phyloP scores from a whole-genome alignment of 495 filamentous ascomycete genomes.

The Neurospora sp. region DNA sequence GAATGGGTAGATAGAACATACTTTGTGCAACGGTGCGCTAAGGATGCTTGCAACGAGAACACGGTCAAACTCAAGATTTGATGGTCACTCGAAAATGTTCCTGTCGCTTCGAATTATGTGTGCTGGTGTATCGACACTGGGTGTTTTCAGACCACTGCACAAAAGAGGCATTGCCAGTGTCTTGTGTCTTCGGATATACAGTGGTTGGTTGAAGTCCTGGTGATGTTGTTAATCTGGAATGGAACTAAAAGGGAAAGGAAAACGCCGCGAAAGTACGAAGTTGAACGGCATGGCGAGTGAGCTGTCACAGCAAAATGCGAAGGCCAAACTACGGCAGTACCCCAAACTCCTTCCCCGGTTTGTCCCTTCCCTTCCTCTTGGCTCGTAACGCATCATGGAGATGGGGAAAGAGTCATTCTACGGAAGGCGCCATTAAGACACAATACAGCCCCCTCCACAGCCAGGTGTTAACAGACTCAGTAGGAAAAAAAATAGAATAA shows the following conservation, averaged over 20 bases:
- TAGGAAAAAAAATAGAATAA: background rate
- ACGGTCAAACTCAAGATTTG: background rate
- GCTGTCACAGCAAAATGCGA: background rate
- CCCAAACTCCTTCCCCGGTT: background rate
- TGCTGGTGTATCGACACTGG: background rate
- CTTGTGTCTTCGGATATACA: background rate
- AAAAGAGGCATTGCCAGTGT: background rate
- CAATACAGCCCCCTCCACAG: background rate
- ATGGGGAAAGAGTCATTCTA: background rate
- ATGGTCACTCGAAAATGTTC: background rate
- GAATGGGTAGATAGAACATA: background rate
- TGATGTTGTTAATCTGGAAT: background rate
- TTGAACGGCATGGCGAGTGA: background rate
- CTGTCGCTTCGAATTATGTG: background rate
- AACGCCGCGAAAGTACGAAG: background rate
- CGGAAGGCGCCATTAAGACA: background rate
- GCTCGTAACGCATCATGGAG: background rate
- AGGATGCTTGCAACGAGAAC: background rate
- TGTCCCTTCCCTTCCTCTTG: background rate
- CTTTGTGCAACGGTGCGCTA: background rate
- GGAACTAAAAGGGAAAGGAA: background rate
- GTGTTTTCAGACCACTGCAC: background rate
- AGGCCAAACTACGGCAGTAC: background rate
- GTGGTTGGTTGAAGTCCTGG: background rate
- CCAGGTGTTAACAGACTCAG: background rate